Conservation (phyloP, 768 basidiomycete genomes). For the Leccinum disarticulatum region DNA sequence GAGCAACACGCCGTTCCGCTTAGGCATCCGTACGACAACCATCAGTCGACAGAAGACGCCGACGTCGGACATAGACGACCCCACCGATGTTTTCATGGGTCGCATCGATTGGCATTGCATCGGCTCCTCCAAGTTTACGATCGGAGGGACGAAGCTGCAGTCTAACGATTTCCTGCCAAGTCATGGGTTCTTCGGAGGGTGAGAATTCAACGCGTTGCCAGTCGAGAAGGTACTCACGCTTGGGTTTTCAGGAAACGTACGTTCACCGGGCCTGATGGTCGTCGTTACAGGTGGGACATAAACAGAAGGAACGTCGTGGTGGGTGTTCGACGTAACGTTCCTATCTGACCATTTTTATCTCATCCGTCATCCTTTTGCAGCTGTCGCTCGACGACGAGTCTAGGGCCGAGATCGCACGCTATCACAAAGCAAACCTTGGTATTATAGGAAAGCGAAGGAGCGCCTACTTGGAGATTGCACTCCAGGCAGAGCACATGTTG, state of each 20-base stretch:
- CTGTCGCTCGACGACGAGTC: conserved; percentile 20
- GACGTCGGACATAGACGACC: conserved; percentile 15
- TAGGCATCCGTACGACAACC: conserved; percentile 20
- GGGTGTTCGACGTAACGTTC: neutral
- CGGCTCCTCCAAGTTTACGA: conserved; percentile 30
- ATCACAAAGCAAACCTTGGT: conserved; percentile 25
- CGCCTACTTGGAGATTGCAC: conserved; percentile 23
- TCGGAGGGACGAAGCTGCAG: conserved; percentile 27
- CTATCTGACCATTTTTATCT: neutral
- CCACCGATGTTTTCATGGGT: conserved; percentile 29
- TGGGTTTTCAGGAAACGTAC: conserved; percentile 21
- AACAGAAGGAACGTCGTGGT: conserved; percentile 12
- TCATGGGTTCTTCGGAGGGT: conserved; percentile 21
- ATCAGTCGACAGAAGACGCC: conserved; percentile 10
- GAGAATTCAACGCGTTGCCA: neutral
- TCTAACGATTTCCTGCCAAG: conserved; percentile 26
- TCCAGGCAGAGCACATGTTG: conserved; percentile 24
- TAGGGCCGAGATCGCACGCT: conserved; percentile 16
- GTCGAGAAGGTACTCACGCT: neutral
- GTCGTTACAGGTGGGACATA: conserved; percentile 34
- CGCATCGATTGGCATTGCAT: conserved; percentile 34
- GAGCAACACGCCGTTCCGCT: conserved; percentile 24
- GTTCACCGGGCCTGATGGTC: conserved; percentile 35
- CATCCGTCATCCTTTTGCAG: conserved; percentile 2
- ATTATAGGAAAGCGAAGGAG: conserved; percentile 23